Evolutionary conservation across 345 rosid genomes (phyloP).

Genomic region (Limnanthes douglasii): DNA sequence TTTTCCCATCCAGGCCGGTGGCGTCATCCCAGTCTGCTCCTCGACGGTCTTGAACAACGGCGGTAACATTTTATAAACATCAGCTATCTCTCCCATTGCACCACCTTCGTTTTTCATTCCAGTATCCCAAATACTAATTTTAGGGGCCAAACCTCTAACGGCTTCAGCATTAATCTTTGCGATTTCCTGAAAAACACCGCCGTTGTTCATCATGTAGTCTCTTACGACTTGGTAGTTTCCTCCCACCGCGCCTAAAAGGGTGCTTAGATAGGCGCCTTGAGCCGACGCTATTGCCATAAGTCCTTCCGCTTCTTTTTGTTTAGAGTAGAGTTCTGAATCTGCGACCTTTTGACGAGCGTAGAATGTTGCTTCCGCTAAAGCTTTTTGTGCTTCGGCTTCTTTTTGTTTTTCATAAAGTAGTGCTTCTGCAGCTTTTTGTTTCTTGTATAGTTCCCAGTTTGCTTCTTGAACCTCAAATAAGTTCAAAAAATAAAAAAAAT

Average conservation of each 20-base stretch:
- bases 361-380: slow-evolving; percentile 40
- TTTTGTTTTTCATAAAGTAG: slow-evolving; percentile 32
- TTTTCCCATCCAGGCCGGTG: slow-evolving; percentile 67
- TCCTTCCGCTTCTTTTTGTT: slow-evolving; percentile 61
- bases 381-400: slow-evolving; percentile 52
- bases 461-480: slow-evolving; percentile 43
- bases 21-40: slow-evolving; percentile 70
- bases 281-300: slow-evolving; percentile 39
- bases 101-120: slow-evolving; percentile 17
- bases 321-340: slow-evolving; percentile 22
- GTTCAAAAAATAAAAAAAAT: background rate
- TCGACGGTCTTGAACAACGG: slow-evolving; percentile 64
- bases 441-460: slow-evolving; percentile 49
- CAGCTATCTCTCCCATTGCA: slow-evolving; percentile 56
- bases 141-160: slow-evolving; percentile 44
- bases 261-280: slow-evolving; percentile 39
- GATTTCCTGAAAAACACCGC: slow-evolving; percentile 32
- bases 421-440: slow-evolving; percentile 60
- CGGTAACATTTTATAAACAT: slow-evolving; percentile 54
- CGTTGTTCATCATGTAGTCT: slow-evolving; percentile 48
- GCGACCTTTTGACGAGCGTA: slow-evolving; percentile 27
- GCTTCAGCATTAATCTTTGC: slow-evolving; percentile 49
- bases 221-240: slow-evolving; percentile 40
- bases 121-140: slow-evolving; percentile 57
- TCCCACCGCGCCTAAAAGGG: slow-evolving; percentile 34